Conservation (phyloP, 177 flowering plant species). For the Vitis hybrid region DNA sequence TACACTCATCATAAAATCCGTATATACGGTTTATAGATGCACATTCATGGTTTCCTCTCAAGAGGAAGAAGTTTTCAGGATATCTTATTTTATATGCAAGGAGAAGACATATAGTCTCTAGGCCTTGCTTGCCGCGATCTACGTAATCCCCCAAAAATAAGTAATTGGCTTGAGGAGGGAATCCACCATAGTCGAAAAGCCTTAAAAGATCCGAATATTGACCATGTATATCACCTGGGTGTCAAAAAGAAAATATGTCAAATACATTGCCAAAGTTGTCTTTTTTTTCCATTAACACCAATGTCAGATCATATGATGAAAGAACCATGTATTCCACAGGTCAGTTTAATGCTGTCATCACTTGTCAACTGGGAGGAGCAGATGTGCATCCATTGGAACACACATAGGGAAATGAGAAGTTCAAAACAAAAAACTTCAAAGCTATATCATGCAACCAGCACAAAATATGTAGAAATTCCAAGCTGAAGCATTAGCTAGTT, state of each 20-base stretch:
- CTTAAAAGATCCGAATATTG: slow-evolving; percentile 68
- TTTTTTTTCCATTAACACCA: too few relatives aligned
- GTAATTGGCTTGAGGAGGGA: slow-evolving; percentile 60
- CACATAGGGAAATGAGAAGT: too few relatives aligned
- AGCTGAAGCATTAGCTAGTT: too few relatives aligned
- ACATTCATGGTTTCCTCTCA: slow-evolving; percentile 70
- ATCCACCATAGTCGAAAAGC: slow-evolving; percentile 65
- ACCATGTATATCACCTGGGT: slow-evolving; percentile 66
- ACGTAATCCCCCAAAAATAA: slow-evolving; percentile 65
- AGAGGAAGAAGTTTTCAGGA: slow-evolving; percentile 58
- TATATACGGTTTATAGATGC: slow-evolving; percentile 70
- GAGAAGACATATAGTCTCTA: slow-evolving; percentile 64
- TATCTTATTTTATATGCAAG: slow-evolving; percentile 63
- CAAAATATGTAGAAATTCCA: too few relatives aligned
- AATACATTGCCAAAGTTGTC: background rate
- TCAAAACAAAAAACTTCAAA: too few relatives aligned
- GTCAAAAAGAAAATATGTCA: slow-evolving; percentile 6
- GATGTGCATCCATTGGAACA: too few relatives aligned
- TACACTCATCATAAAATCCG: slow-evolving; percentile 70
- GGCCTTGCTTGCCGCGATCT: slow-evolving; percentile 61
- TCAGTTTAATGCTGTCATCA: too few relatives aligned
- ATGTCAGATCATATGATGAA: too few relatives aligned
- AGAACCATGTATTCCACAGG: too few relatives aligned
- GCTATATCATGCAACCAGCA: too few relatives aligned
- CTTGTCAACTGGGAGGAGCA: too few relatives aligned